phyloP scores from a whole-genome alignment of 1,284 basidiomycete species.

The Pholiota adiposa region DNA sequence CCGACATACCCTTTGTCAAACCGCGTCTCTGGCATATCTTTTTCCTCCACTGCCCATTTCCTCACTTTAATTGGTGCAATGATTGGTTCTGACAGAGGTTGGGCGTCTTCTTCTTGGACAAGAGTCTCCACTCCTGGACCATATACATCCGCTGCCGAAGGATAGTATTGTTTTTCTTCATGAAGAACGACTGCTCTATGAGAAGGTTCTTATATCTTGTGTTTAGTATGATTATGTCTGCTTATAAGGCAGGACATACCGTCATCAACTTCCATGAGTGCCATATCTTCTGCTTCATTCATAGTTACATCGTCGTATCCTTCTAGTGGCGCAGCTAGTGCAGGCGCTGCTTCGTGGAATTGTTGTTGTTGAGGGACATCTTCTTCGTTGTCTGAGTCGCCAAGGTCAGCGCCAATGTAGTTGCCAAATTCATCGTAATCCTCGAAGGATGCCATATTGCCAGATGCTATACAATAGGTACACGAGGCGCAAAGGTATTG shows the following conservation, averaged over 20 bases:
- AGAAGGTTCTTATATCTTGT: slow-evolving; percentile 53
- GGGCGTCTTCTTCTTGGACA: slow-evolving; percentile 98
- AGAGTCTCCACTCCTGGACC: slow-evolving; percentile 94
- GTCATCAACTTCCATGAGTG: slow-evolving; percentile 84
- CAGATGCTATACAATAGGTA: not conserved
- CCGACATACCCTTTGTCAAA: slow-evolving; percentile 88
- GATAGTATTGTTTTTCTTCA: slow-evolving; percentile 99
- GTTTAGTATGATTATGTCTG: not conserved
- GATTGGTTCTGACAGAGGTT: slow-evolving; percentile 94
- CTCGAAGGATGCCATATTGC: slow-evolving; percentile 76
- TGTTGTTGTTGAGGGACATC: slow-evolving; percentile 48
- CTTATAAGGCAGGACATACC: slow-evolving; percentile 50
- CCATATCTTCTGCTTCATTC: slow-evolving; percentile 57
- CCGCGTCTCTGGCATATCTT: slow-evolving; percentile 89
- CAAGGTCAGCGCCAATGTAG: slow-evolving; percentile 93
- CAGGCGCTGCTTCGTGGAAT: slow-evolving; percentile 39
- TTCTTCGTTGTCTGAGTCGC: slow-evolving; percentile 87
- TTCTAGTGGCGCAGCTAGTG: slow-evolving; percentile 60
- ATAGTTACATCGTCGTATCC: slow-evolving; percentile 76
- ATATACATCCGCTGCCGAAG: slow-evolving; percentile 90
- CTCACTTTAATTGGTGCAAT: slow-evolving; percentile 94
- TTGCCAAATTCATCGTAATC: slow-evolving; percentile 94
- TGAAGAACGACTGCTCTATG: slow-evolving; percentile 92
- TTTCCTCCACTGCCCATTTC: slow-evolving; percentile 92
- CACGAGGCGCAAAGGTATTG: not conserved